Conservation (phyloP, 345 rosid species). For the Lepidium sativum region DNA sequence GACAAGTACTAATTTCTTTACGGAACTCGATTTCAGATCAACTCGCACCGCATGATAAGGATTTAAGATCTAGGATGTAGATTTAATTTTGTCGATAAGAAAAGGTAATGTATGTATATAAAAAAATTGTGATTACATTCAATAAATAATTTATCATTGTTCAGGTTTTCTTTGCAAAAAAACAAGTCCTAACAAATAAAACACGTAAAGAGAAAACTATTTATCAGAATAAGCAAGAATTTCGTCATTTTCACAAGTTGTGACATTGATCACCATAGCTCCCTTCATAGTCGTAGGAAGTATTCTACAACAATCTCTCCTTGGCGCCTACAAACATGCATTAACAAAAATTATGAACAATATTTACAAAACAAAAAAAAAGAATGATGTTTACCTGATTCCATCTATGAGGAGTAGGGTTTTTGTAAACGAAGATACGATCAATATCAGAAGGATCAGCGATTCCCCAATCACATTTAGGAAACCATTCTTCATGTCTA, state of each 20-base stretch:
- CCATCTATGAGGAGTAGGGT: conserved; percentile 43
- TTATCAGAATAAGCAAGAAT: conserved; percentile 26
- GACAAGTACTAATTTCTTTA: no score
- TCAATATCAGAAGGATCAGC: conserved; percentile 29
- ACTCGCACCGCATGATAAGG: no score
- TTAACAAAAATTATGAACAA: background rate
- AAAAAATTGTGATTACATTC: background rate
- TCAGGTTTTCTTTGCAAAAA: background rate
- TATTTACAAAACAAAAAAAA: background rate
- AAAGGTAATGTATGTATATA: background rate
- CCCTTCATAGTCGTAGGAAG: conserved; percentile 28
- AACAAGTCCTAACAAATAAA: background rate
- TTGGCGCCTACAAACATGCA: conserved; percentile 23
- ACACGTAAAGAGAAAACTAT: conserved; percentile 1
- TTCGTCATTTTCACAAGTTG: conserved; percentile 36
- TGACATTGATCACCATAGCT: conserved; percentile 33
- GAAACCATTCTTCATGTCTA: conserved; percentile 2
- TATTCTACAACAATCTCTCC: conserved; percentile 49
- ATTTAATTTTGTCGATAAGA: no score
- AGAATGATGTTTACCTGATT: conserved; percentile 19
- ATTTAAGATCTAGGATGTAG: no score
- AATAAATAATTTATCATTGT: background rate
- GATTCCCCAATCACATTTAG: conserved; percentile 42
- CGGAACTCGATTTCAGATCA: no score
- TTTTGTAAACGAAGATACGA: conserved; percentile 36